Percentiles rank a stretch among this genome's conserved stretches.
These are phyloP conservation scores for Ophiostoma montium DNA, from an alignment of 2,329 filamentous ascomycete genomes.

Conservation along the genomic window DNA sequence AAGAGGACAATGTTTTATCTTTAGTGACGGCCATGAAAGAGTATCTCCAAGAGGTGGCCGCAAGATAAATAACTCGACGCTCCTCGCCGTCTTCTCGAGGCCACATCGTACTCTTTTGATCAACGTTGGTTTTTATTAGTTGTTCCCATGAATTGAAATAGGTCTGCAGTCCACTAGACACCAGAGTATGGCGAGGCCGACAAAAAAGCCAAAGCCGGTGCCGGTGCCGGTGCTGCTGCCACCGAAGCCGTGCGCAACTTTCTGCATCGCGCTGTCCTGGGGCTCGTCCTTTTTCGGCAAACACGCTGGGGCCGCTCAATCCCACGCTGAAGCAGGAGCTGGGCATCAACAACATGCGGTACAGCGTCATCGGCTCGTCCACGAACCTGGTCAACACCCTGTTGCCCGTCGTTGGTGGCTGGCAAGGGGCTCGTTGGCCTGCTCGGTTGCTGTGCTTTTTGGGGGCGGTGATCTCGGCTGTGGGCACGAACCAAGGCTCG, in stretches of 20 bases:
- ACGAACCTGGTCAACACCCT: slow-evolving; percentile 17
- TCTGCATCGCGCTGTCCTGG: slow-evolving; percentile 16
- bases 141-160: background rate
- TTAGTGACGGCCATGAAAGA: no score
- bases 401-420: slow-evolving; percentile 17
- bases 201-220: background rate
- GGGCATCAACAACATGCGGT: slow-evolving; percentile 15
- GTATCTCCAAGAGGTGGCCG: no score
- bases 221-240: background rate
- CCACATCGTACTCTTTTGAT: no score
- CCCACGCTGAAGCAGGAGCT: slow-evolving; percentile 13
- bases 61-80: no score
- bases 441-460: slow-evolving; percentile 15
- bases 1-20: no score
- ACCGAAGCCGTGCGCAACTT: slow-evolving; percentile 9
- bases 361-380: slow-evolving; percentile 16
- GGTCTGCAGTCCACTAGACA: background rate
- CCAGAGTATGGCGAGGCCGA: background rate
- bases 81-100: no score
- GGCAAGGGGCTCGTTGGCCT: slow-evolving; percentile 15
- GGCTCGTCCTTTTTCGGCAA: slow-evolving; percentile 17
- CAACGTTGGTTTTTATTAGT: no score
- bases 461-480: slow-evolving; percentile 15
- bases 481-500: slow-evolving; percentile 14
- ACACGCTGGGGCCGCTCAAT: slow-evolving; percentile 16